Base-by-base conservation (phyloP, 495 filamentous ascomycete species). In the Jackrogersella minutella region DNA sequence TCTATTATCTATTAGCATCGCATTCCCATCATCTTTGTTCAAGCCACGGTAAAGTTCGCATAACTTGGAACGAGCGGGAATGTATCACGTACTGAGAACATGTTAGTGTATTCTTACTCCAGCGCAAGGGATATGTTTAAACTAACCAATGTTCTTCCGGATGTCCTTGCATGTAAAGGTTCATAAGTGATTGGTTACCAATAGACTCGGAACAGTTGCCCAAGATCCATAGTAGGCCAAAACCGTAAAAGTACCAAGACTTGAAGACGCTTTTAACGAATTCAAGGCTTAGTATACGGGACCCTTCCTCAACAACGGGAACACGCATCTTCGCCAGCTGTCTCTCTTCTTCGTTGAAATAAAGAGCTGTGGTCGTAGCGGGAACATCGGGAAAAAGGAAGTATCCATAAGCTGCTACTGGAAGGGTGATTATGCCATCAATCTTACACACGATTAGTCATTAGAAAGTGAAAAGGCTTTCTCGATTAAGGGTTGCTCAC, bases 101-200 rank as follows among this genome's bases (percentile, higher is more conserved):
- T 44, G 40, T 44, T 44, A 44, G 40, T 8, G 19, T 44, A 19
- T 8, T 44, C 16, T 1, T 17, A 0, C 16, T 16, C 9, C 14
- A 44, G 3, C 16, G 40, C 0, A 44, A 37, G 34, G 9, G n/a
- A 44, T 44, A 10, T 37, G 0, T 11, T 16, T 11, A 14, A 17
- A 44, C 40, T 44, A 6, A 44, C 40, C 40, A 44, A 44, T 44
- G 40, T 6, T 44, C 10, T 44, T 44, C 40, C 16, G 40, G 40
- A 19, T 44, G 40, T 19, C 40, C 40, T 3, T 44, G 40, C 40
- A 44, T 13, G 16, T 44, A 44, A 16, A 44, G 16, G 14, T 44
- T 44, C 40, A 44, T 44, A 11, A 44, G 40, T 7, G 40, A 44
- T 16, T 44, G 40, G 19, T 44, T 44, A 5, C 40, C 40, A 4